phyloP scores from a whole-genome alignment of 2,329 filamentous ascomycete species.

The Microdochium paspali region DNA sequence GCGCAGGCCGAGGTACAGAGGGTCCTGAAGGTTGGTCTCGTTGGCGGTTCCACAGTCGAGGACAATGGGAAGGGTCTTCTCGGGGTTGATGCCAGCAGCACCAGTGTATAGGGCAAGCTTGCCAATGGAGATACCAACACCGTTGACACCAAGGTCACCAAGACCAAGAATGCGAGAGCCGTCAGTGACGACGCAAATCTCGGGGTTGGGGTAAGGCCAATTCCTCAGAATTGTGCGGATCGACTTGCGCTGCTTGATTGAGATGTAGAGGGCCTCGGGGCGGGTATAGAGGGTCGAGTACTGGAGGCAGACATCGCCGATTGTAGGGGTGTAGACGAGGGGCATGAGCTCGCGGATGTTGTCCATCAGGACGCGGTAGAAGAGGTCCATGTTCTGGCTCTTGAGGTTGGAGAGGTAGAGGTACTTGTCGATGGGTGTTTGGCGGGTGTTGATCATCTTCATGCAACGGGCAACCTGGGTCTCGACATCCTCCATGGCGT shows the following conservation, averaged over 20 bases:
- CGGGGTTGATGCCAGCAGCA: constrained; percentile 88
- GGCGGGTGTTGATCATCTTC: constrained; percentile 62
- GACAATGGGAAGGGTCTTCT: constrained; percentile 67
- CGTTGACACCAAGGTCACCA: constrained; percentile 91
- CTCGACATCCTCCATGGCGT: constrained; percentile 50
- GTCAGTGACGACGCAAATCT: constrained; percentile 95
- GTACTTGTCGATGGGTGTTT: constrained; percentile 71
- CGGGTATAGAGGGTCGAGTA: constrained; percentile 95
- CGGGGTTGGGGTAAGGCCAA: constrained; percentile 82
- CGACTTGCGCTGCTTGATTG: constrained; percentile 86
- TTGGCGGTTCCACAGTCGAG: constrained; percentile 59
- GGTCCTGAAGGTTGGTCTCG: constrained; percentile 55
- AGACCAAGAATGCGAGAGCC: constrained; percentile 88
- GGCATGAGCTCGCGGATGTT: constrained; percentile 72
- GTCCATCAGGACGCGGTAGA: constrained; percentile 73
- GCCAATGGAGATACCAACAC: constrained; percentile 93
- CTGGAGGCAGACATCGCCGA: constrained; percentile 92
- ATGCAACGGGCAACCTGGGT: constrained; percentile 59
- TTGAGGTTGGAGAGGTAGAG: constrained; percentile 71
- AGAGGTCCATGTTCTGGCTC: constrained; percentile 68
- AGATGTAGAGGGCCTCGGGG: constrained; percentile 92
- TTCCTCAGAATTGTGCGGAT: constrained; percentile 83
- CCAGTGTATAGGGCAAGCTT: constrained; percentile 94
- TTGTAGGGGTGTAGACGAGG: constrained; percentile 79
- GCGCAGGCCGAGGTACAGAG: constrained; percentile 83